A percentile compares a stretch with the other conserved stretches of the same genome.
Conservation (phyloP, 495 filamentous ascomycete species). For the Daldinia loculata region DNA sequence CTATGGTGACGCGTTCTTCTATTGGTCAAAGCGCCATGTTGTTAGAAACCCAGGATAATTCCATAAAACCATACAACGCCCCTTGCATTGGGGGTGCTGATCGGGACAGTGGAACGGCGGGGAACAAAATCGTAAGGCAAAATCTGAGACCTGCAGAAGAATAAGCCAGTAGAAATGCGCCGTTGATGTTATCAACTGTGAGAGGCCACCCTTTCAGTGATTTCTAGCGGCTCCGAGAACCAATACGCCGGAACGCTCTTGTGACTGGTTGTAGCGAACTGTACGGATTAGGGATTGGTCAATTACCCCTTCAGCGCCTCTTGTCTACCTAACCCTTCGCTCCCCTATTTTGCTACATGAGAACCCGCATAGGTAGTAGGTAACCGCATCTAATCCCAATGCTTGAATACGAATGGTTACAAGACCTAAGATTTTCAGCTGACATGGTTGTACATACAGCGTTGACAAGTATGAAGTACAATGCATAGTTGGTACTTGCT, state of each 20-base stretch:
- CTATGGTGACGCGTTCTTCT: constrained; percentile 19
- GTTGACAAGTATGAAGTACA: constrained; percentile 10
- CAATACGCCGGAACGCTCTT: constrained; percentile 23
- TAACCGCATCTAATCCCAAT: constrained; percentile 12
- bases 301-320: constrained; percentile 12
- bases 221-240: constrained; percentile 16
- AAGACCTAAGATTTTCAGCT: constrained; percentile 28
- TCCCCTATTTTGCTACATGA: constrained; percentile 9
- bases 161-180: constrained; percentile 31
- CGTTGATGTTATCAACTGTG: constrained; percentile 22
- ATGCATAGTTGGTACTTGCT: constrained; percentile 9
- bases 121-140: constrained; percentile 29
- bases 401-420: constrained; percentile 30
- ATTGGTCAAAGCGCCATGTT: constrained; percentile 15
- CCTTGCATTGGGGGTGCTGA: constrained; percentile 34
- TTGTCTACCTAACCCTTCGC: background rate
- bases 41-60: constrained; percentile 11
- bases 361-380: constrained; percentile 18
- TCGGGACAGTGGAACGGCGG: constrained; percentile 23
- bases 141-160: constrained; percentile 38
- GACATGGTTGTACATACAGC: constrained; percentile 12
- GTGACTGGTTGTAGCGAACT: constrained; percentile 27
- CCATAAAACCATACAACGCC: constrained; percentile 5
- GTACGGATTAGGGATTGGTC: constrained; percentile 1
- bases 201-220: constrained; percentile 25